phyloP scores from a whole-genome alignment of 768 basidiomycete genomes.

The Galerina marginata region DNA sequence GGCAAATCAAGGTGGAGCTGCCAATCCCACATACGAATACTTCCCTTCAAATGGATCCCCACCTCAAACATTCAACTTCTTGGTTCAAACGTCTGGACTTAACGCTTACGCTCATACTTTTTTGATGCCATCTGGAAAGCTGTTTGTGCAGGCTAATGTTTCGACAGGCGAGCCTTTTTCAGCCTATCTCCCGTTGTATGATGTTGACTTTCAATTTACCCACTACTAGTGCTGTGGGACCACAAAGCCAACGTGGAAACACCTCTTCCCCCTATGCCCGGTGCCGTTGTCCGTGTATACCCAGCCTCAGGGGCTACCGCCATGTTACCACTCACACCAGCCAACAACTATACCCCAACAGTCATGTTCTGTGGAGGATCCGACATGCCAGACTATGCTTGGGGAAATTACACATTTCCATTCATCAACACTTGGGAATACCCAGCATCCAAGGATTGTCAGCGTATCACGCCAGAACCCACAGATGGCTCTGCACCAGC shows the following conservation, averaged over 20 bases:
- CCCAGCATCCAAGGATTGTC: conserved; percentile 75
- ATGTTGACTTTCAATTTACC: conserved; percentile 1
- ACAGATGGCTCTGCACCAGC: conserved; percentile 60
- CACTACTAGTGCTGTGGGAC: conserved; percentile 33
- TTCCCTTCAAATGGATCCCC: conserved; percentile 63
- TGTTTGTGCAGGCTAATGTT: conserved; percentile 84
- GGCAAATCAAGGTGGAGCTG: conserved; percentile 65
- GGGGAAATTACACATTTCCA: conserved; percentile 81
- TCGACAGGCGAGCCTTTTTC: conserved; percentile 63
- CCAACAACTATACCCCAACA: conserved; percentile 85
- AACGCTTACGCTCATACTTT: conserved; percentile 80
- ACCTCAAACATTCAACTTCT: conserved; percentile 65
- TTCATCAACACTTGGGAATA: conserved; percentile 75
- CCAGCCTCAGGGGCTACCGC: conserved; percentile 88
- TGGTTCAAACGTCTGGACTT: conserved; percentile 74
- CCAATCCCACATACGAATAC: conserved; percentile 85
- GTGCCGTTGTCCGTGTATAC: conserved; percentile 78
- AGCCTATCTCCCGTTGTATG: not conserved
- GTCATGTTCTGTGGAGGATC: conserved; percentile 92
- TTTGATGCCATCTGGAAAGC: conserved; percentile 76
- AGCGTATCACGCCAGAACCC: conserved; percentile 87
- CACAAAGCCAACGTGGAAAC: conserved; percentile 61
- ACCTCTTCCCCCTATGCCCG: conserved; percentile 74
- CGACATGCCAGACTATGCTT: conserved; percentile 72
- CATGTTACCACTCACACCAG: conserved; percentile 91